phyloP scores from a whole-genome alignment of 2,329 filamentous ascomycete genomes.

The Albifimbria verrucaria region DNA sequence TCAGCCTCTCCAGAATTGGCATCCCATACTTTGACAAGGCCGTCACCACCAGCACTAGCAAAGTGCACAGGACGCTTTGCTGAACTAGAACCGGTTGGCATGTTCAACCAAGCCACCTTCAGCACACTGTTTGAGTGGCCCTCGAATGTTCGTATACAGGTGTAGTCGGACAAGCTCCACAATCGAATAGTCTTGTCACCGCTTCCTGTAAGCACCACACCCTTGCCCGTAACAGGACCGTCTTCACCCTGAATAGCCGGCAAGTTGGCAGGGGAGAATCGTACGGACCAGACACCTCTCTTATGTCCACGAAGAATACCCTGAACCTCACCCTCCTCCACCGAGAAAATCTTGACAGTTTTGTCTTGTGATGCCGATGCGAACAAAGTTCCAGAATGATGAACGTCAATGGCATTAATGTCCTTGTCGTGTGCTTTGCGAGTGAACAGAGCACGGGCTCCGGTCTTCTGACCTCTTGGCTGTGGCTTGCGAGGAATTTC shows the following conservation, averaged over 20 bases:
- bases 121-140: conserved; percentile 94
- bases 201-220: conserved; percentile 82
- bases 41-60: conserved; percentile 87
- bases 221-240: conserved; percentile 71
- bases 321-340: conserved; percentile 82
- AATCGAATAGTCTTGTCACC: conserved; percentile 96
- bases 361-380: conserved; percentile 96
- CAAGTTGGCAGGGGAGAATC: conserved; percentile 78
- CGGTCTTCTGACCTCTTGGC: conserved; percentile 43
- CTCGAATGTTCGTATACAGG: conserved; percentile 89
- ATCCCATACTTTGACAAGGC: conserved; percentile 95
- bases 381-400: conserved; percentile 72
- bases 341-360: conserved; percentile 94
- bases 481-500: conserved; percentile 63
- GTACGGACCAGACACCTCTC: conserved; percentile 92
- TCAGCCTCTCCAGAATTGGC: conserved; percentile 79
- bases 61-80: conserved; percentile 65
- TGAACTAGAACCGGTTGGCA: conserved; percentile 46
- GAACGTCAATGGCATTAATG: conserved; percentile 90
- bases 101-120: conserved; percentile 83
- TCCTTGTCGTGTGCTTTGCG: conserved; percentile 98
- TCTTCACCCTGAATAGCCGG: conserved; percentile 71
- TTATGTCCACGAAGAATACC: conserved; percentile 91
- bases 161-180: conserved; percentile 91
- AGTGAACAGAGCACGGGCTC: conserved; percentile 72